A percentile compares a stretch with the other conserved stretches of the same genome.
phyloP scores from a whole-genome alignment of 805 yeast genomes.

The Wickerhamomyces chaumierensis region DNA sequence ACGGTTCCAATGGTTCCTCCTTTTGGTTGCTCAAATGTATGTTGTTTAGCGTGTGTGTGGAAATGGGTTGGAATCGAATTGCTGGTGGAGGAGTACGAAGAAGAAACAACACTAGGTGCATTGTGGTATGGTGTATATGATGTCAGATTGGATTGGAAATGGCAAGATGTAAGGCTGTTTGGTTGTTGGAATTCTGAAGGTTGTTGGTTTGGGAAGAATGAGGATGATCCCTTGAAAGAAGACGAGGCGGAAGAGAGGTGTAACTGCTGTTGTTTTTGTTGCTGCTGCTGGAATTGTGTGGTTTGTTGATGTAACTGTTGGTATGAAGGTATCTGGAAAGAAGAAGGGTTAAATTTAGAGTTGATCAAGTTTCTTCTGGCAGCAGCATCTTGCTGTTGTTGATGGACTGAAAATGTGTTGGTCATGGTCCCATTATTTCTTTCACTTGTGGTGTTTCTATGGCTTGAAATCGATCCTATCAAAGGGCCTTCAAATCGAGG shows the following conservation, averaged over 20 bases:
- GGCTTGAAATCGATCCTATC: constrained; percentile 2
- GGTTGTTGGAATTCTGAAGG: constrained; percentile 5
- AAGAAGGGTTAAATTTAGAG: constrained; percentile 20
- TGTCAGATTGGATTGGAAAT: constrained; percentile 16
- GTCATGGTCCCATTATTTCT: background rate
- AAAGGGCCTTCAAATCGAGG: constrained; percentile 17
- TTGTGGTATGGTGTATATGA: constrained; percentile 29
- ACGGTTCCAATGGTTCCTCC: no score
- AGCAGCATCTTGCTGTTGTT: constrained; percentile 4
- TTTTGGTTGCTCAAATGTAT: constrained; percentile 2
- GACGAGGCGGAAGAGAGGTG: no score
- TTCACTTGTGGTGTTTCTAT: constrained; percentile 1
- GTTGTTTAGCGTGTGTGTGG: constrained; percentile 3
- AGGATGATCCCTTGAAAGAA: constrained; percentile 2
- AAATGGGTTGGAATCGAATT: constrained; percentile 14
- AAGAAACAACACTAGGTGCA: constrained; percentile 36
- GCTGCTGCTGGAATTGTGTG: constrained; percentile 3
- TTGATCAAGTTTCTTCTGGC: constrained; percentile 20
- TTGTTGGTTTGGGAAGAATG: constrained; percentile 3
- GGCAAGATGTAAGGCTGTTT: constrained; percentile 19
- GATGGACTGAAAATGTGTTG: constrained; percentile 4
- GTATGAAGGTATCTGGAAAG: constrained; percentile 5
- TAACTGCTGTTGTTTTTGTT: no score
- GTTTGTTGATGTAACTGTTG: constrained; percentile 4
- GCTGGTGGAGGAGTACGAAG: constrained; percentile 29